phyloP scores from a whole-genome alignment of 2,329 filamentous ascomycete genomes.

The Coniochaeta pulveracea region DNA sequence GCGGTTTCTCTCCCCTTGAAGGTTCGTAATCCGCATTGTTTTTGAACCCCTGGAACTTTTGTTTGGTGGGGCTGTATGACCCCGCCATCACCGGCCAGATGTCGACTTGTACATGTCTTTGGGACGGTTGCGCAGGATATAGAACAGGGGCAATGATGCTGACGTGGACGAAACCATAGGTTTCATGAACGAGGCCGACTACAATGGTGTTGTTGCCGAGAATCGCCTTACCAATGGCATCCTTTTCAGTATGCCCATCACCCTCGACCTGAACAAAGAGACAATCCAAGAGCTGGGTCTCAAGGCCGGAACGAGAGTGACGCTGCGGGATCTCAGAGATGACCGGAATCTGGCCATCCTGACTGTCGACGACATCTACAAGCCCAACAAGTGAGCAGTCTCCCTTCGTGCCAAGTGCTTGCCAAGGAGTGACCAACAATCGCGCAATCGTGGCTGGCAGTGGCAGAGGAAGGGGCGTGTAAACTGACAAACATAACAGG shows the following conservation, averaged over 20 bases:
- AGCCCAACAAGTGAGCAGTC: constrained; percentile 75
- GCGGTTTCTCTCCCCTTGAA: constrained; percentile 95
- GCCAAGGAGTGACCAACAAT: constrained; percentile 10
- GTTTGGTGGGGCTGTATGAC: constrained; percentile 14
- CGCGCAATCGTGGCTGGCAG: constrained; percentile 13
- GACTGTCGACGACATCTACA: constrained; percentile 91
- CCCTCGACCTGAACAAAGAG: constrained; percentile 69
- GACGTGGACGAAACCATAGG: constrained; percentile 37
- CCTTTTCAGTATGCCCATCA: constrained; percentile 96
- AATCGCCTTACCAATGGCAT: constrained; percentile 78
- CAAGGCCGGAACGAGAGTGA: constrained; percentile 71
- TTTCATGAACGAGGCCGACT: constrained; percentile 96
- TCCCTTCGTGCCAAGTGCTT: neutral
- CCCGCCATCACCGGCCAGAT: constrained; percentile 11
- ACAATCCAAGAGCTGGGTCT: constrained; percentile 65
- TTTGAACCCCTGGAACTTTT: neutral
- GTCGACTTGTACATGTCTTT: neutral
- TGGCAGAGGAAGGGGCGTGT: constrained; percentile 6
- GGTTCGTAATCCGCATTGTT: constrained; percentile 44
- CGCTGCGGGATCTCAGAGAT: constrained; percentile 90
- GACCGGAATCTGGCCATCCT: constrained; percentile 93
- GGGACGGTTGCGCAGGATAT: too few species aligned
- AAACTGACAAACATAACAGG: constrained; percentile 34
- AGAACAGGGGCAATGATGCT: neutral
- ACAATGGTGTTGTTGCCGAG: constrained; percentile 83